Evolutionary conservation across 768 basidiomycete species (phyloP).

Genomic region (Sarcomyxa edulis): DNA sequence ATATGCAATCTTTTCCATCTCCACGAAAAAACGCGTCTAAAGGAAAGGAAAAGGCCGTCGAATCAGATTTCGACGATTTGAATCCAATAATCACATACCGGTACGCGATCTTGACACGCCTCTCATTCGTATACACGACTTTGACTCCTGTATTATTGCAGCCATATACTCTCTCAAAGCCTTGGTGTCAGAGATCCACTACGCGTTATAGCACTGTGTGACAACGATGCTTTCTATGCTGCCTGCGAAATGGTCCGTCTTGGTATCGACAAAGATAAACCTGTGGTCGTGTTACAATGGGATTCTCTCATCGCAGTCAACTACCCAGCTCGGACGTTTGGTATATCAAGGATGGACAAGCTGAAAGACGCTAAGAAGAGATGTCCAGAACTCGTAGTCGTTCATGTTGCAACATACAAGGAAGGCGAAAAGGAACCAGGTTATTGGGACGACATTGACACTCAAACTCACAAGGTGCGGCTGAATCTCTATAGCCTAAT

Average conservation of each 20-base stretch:
- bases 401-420: constrained; percentile 94
- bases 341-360: constrained; percentile 89
- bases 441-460: constrained; percentile 89
- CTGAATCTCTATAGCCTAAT: too few species aligned
- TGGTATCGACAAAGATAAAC: constrained; percentile 49
- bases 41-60: constrained; percentile 47
- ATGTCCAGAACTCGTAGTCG: constrained; percentile 79
- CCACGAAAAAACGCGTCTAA: too few species aligned
- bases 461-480: constrained; percentile 86
- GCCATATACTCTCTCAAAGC: constrained; percentile 62
- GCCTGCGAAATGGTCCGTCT: constrained; percentile 86
- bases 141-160: too few species aligned
- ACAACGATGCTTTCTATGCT: constrained; percentile 83
- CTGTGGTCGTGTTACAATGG: constrained; percentile 88
- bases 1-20: too few species aligned
- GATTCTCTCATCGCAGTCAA: constrained; percentile 89
- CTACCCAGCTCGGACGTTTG: constrained; percentile 89
- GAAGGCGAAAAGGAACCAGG: constrained; percentile 84
- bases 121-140: too few species aligned
- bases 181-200: constrained; percentile 72
- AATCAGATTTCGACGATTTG: constrained; percentile 53
- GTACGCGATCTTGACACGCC: too few species aligned
- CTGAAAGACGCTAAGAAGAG: constrained; percentile 76
- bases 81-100: constrained; percentile 73
- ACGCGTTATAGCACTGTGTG: constrained; percentile 84